These are phyloP conservation scores for Pulicaria dysenterica DNA, from an alignment of 129 eudicot genomes.

Conservation along the genomic window DNA sequence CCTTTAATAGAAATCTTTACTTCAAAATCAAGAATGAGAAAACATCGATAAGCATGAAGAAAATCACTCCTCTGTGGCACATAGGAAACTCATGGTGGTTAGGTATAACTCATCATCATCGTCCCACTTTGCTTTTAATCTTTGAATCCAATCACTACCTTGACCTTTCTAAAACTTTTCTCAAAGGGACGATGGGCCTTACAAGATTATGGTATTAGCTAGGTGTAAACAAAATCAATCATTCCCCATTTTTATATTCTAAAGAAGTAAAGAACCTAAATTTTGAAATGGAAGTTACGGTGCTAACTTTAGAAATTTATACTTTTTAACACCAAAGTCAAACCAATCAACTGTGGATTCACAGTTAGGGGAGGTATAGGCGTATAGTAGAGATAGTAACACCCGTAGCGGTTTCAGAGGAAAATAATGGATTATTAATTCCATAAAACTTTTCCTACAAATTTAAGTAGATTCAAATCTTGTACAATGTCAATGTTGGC, in stretches of 20 bases:
- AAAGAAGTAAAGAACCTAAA: neutral
- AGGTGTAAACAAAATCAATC: neutral
- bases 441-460: too few species aligned
- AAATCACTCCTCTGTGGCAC: too few species aligned
- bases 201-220: neutral
- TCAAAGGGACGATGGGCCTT: neutral
- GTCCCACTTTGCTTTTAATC: neutral
- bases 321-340: neutral
- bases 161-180: constrained; percentile 12
- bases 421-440: neutral
- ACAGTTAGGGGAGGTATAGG: neutral
- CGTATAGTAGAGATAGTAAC: neutral
- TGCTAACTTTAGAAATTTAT: neutral
- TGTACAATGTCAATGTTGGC: neutral
- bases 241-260: neutral
- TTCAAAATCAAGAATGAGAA: too few species aligned
- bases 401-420: neutral
- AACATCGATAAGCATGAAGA: too few species aligned
- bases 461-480: neutral
- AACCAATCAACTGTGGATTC: neutral
- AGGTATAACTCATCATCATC: too few species aligned
- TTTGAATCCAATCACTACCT: constrained; percentile 3
- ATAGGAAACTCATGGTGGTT: too few species aligned
- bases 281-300: neutral
- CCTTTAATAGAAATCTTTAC: too few species aligned